These are phyloP conservation scores for California macrophylla DNA, from an alignment of 441 rosid species.

Conservation along the genomic window DNA sequence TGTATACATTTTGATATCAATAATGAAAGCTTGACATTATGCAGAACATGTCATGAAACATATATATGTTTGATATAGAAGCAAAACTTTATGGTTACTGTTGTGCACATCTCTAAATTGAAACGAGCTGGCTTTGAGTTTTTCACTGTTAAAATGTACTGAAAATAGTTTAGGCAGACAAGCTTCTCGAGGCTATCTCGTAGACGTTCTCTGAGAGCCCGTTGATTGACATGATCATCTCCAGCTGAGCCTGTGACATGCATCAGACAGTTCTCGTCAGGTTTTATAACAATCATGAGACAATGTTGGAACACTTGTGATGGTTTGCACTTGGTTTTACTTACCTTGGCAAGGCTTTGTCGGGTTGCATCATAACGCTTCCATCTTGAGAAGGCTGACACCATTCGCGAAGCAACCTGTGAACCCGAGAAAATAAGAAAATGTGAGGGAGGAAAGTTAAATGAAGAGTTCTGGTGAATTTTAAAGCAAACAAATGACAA, in stretches of 20 bases:
- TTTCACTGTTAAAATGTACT: too few relatives aligned
- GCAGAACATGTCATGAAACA: too few relatives aligned
- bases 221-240: conserved; percentile 75
- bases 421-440: too few relatives aligned
- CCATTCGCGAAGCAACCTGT: conserved; percentile 92
- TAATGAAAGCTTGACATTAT: too few relatives aligned
- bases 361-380: conserved; percentile 75
- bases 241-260: conserved; percentile 24
- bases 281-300: background rate
- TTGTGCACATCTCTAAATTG: too few relatives aligned
- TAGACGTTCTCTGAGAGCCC: conserved; percentile 89
- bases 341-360: conserved; percentile 76
- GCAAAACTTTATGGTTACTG: too few relatives aligned
- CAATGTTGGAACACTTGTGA: background rate
- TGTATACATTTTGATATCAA: too few relatives aligned
- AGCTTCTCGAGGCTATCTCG: conserved; percentile 86
- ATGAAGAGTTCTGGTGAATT: background rate
- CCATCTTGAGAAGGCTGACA: conserved; percentile 95
- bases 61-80: too few relatives aligned
- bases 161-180: background rate
- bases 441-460: background rate
- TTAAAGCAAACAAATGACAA: background rate
- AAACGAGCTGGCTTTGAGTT: too few relatives aligned
- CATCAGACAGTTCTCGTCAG: background rate
- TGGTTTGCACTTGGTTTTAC: background rate